phyloP scores from a whole-genome alignment of 129 eudicot genomes.

The Centrapalus pauciflorus region DNA sequence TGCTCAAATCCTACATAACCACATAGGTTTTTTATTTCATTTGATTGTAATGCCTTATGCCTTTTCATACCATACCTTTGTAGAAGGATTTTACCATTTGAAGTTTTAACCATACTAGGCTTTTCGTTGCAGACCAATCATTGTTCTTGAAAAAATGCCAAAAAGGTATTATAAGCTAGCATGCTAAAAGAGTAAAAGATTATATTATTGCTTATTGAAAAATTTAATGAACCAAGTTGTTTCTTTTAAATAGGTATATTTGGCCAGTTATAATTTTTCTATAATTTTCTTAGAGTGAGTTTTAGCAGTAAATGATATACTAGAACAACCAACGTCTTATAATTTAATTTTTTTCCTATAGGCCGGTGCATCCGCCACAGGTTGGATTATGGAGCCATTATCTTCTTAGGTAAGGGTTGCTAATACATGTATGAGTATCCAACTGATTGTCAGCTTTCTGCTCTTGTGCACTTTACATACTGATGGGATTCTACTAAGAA shows the following conservation, averaged over 20 bases:
- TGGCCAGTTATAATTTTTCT: neutral
- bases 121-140: neutral
- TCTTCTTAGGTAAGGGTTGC: conserved; percentile 65
- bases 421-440: neutral
- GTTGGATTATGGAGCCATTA: conserved; percentile 90
- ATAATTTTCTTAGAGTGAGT: neutral
- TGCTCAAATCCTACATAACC: neutral
- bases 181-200: too few relatives aligned
- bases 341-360: conserved; percentile 23
- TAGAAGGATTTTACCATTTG: neutral
- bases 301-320: neutral
- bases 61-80: neutral
- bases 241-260: neutral
- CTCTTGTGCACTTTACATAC: neutral
- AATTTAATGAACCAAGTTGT: too few relatives aligned
- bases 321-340: neutral
- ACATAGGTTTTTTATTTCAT: neutral
- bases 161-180: too few relatives aligned
- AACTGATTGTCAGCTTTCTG: neutral
- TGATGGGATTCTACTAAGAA: too few relatives aligned
- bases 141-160: too few relatives aligned
- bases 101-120: too few relatives aligned
- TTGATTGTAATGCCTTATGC: neutral
- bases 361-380: conserved; percentile 96
- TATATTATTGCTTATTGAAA: too few relatives aligned